These are phyloP conservation scores for Globisporangium paroecandrum DNA, from an alignment of 352 stramenopile species.

Conservation along the genomic window DNA sequence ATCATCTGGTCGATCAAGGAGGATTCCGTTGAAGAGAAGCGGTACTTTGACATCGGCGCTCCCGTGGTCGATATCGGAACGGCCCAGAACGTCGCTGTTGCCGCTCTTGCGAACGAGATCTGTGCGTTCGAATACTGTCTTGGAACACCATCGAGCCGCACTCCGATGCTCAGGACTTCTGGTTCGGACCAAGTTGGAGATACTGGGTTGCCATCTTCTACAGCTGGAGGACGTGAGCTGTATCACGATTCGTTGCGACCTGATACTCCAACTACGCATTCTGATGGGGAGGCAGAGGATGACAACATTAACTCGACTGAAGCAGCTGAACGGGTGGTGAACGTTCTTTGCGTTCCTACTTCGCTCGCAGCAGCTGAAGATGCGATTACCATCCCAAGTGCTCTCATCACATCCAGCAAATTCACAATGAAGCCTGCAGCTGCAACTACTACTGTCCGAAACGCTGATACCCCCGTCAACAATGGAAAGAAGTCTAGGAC, in stretches of 20 bases:
- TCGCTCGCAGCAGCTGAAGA: not conserved
- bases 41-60: conserved; percentile 59
- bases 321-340: conserved; percentile 2
- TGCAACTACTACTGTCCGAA: conserved; percentile 17
- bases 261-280: conserved; percentile 15
- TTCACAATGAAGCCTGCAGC: conserved; percentile 22
- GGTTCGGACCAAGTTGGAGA: not conserved
- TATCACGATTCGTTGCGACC: conserved; percentile 5
- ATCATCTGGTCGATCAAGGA: conserved; percentile 46
- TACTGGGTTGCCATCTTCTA: not conserved
- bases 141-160: not conserved
- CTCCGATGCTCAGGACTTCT: not conserved
- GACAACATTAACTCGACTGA: not conserved
- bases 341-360: conserved; percentile 2
- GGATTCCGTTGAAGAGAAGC: conserved; percentile 36
- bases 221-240: not conserved
- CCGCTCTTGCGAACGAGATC: conserved; percentile 38
- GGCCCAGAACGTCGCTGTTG: conserved; percentile 23
- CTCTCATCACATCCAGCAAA: conserved; percentile 18
- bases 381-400: conserved; percentile 23
- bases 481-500: conserved; percentile 7
- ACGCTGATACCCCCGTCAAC: not conserved
- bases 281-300: not conserved
- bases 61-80: conserved; percentile 46
- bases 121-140: conserved; percentile 21